Conservation (phyloP, 2,329 filamentous ascomycete genomes). For the Fusarium stilboides region DNA sequence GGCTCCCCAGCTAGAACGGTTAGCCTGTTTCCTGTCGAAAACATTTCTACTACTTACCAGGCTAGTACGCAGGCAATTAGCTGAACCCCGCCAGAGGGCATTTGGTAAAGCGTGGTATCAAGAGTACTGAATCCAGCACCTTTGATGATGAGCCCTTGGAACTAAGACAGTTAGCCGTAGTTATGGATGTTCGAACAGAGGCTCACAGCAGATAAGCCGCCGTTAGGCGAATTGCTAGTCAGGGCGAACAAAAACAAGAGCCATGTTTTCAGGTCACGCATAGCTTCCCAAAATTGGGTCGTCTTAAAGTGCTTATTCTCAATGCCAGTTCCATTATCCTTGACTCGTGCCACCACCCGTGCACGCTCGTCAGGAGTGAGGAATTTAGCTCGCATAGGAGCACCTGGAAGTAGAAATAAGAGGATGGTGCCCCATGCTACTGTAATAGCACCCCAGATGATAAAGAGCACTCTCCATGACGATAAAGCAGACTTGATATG, state of each 20-base stretch:
- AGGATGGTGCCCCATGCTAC: constrained; percentile 68
- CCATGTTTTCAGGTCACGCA: constrained; percentile 71
- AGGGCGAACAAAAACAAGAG: constrained; percentile 68
- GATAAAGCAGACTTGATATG: constrained; percentile 32
- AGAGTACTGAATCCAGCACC: constrained; percentile 43
- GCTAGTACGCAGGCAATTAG: constrained; percentile 30
- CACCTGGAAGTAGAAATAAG: constrained; percentile 67
- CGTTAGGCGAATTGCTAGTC: constrained; percentile 69
- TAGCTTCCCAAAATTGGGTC: constrained; percentile 63
- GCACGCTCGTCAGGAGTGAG: constrained; percentile 62
- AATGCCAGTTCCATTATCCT: constrained; percentile 65
- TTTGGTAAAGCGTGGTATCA: constrained; percentile 33
- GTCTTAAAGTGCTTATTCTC: constrained; percentile 67
- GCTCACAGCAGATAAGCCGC: constrained; percentile 56
- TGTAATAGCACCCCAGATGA: constrained; percentile 47
- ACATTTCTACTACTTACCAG: constrained; percentile 16
- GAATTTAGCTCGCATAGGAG: constrained; percentile 65
- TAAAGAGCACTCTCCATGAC: constrained; percentile 31
- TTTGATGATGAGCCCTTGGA: constrained; percentile 47
- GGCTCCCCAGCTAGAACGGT: constrained; percentile 22
- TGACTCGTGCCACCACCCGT: constrained; percentile 64
- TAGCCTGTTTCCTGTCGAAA: background rate
- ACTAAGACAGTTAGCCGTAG: constrained; percentile 38
- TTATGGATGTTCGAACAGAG: fast-evolving
- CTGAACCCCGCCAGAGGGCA: constrained; percentile 41